Conservation (phyloP, 805 yeast genomes). For the Barnettozyma vustinii region DNA sequence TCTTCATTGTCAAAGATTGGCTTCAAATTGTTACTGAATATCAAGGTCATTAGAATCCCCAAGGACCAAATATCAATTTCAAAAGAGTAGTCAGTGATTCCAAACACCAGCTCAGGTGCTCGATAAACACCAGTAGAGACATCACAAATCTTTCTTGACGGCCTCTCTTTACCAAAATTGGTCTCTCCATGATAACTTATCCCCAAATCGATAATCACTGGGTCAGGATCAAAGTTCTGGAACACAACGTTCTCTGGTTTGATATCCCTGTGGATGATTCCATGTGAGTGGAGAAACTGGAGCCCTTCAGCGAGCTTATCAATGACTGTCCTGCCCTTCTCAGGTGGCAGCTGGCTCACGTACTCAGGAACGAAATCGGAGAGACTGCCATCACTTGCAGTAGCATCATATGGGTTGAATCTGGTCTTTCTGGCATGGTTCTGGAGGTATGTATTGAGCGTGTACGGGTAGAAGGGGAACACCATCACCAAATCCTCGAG, state of each 20-base stretch:
- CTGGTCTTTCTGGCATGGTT: slow-evolving; percentile 27
- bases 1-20: slow-evolving; percentile 35
- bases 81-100: slow-evolving; percentile 45
- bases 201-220: slow-evolving; percentile 39
- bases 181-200: slow-evolving; percentile 35
- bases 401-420: slow-evolving; percentile 30
- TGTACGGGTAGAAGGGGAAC: slow-evolving; percentile 35
- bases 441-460: slow-evolving; percentile 32
- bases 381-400: slow-evolving; percentile 3
- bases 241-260: slow-evolving; percentile 78
- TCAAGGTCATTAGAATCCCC: slow-evolving; percentile 54
- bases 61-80: slow-evolving; percentile 70
- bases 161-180: slow-evolving; percentile 57
- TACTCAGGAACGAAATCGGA: slow-evolving; percentile 9
- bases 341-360: slow-evolving; percentile 14
- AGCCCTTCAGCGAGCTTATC: slow-evolving; percentile 41
- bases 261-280: slow-evolving; percentile 87
- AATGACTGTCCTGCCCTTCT: slow-evolving; percentile 27
- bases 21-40: slow-evolving; percentile 37
- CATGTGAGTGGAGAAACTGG: slow-evolving; percentile 59
- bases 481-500: slow-evolving; percentile 35
- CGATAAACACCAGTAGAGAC: slow-evolving; percentile 62
- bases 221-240: slow-evolving; percentile 24
- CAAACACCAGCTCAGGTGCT: slow-evolving; percentile 70
- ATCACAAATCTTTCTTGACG: slow-evolving; percentile 40